A percentile compares a stretch with the other conserved stretches of the same genome.
Conservation (phyloP, 2,329 filamentous ascomycete genomes). For the Aureobasidium sp. region DNA sequence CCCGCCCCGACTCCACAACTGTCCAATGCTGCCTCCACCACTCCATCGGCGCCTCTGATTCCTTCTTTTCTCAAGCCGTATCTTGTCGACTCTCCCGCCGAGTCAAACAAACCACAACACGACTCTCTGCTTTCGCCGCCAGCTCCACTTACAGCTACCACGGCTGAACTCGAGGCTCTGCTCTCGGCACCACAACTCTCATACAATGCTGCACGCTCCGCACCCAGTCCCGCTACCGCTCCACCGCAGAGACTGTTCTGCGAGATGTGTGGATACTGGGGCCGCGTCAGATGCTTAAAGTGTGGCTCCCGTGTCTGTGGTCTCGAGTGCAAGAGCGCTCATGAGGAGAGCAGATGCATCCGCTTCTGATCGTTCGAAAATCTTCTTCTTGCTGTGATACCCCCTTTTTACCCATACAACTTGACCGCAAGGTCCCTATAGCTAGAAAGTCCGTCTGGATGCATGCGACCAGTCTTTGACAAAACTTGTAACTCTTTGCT, state of each 20-base stretch:
- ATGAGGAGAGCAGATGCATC: constrained; percentile 65
- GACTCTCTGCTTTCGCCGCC: constrained; percentile 18
- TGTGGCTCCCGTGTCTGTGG: constrained; percentile 75
- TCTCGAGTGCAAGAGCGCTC: constrained; percentile 64
- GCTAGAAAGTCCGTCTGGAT: not conserved
- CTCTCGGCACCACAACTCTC: constrained; percentile 58
- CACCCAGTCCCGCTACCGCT: constrained; percentile 32
- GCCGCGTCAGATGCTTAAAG: constrained; percentile 65
- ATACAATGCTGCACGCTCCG: constrained; percentile 56
- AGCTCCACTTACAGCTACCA: constrained; percentile 22
- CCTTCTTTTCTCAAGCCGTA: constrained; percentile 7
- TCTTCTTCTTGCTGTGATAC: constrained; percentile 3
- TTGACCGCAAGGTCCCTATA: not conserved
- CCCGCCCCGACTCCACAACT: constrained; percentile 14
- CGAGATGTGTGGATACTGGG: constrained; percentile 78
- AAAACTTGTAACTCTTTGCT: not conserved
- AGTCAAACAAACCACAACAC: not conserved
- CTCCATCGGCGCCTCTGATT: not conserved
- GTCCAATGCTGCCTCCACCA: not conserved
- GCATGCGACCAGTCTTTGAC: not conserved
- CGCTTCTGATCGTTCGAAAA: constrained; percentile 34
- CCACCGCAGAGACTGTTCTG: constrained; percentile 61
- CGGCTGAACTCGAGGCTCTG: constrained; percentile 54
- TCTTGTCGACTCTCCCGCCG: constrained; percentile 18
- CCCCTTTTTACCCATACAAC: not conserved